Evolutionary conservation across 1,284 basidiomycete species (phyloP).

Genomic region (Coniferiporia sulphurascens): DNA sequence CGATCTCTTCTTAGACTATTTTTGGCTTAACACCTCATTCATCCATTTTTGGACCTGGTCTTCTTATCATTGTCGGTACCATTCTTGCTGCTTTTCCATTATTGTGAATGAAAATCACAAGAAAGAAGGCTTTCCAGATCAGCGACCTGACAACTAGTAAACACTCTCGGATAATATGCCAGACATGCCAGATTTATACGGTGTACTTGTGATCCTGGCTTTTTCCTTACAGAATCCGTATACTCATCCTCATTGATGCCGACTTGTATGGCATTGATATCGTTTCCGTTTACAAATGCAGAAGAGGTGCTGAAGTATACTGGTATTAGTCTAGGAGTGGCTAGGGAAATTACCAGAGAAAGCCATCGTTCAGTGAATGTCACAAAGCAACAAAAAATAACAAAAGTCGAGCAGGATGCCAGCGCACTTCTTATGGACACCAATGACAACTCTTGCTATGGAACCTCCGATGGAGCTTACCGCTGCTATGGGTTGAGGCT

Average conservation of each 20-base stretch:
- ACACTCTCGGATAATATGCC: slow-evolving; percentile 66
- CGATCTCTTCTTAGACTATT: slow-evolving; percentile 56
- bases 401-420: slow-evolving; percentile 41
- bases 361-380: slow-evolving; percentile 18
- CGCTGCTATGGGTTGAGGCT: no score
- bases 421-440: slow-evolving; percentile 64
- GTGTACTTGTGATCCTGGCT: background rate
- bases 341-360: slow-evolving; percentile 60
- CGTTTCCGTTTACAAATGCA: slow-evolving; percentile 76
- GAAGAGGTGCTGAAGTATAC: no score
- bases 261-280: slow-evolving; percentile 91
- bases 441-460: slow-evolving; percentile 64
- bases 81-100: background rate
- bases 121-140: slow-evolving; percentile 96
- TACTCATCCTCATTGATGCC: slow-evolving; percentile 80
- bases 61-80: slow-evolving; percentile 61
- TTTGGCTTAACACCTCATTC: slow-evolving; percentile 56
- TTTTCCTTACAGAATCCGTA: slow-evolving; percentile 48
- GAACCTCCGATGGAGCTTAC: background rate
- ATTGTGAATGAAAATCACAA: slow-evolving; percentile 35
- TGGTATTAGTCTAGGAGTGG: slow-evolving; percentile 56
- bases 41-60: slow-evolving; percentile 49
- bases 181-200: slow-evolving; percentile 29
- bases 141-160: slow-evolving; percentile 79
- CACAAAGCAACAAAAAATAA: background rate